These are phyloP conservation scores for Termitomyces sp. DNA, from an alignment of 768 basidiomycete genomes.

Conservation along the genomic window DNA sequence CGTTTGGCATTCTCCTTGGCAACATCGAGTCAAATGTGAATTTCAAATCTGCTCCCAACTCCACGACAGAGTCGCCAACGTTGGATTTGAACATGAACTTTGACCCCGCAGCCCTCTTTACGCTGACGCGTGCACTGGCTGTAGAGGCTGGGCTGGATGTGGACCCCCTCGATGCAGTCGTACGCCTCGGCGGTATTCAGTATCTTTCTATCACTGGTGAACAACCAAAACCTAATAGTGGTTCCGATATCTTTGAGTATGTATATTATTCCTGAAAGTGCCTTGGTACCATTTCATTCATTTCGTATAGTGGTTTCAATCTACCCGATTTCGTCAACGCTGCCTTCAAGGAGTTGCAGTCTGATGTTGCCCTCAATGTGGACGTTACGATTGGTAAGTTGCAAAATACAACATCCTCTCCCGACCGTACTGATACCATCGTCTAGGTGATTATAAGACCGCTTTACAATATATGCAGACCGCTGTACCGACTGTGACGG, in stretches of 20 bases:
- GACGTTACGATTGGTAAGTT: conserved; percentile 51
- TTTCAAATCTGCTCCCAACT: conserved; percentile 49
- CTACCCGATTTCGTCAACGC: conserved; percentile 56
- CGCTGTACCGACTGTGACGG: conserved; percentile 52
- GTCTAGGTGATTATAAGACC: conserved; percentile 56
- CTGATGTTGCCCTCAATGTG: conserved; percentile 53
- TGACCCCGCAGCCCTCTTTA: conserved; percentile 64
- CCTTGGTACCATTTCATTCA: not conserved
- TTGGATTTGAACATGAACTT: conserved; percentile 63
- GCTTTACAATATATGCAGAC: conserved; percentile 56
- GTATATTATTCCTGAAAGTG: conserved; percentile 12
- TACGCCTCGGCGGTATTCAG: conserved; percentile 59
- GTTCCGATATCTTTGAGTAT: conserved; percentile 51
- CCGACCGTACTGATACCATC: not conserved
- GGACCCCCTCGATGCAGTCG: conserved; percentile 60
- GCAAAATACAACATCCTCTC: not conserved
- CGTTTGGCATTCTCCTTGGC: conserved; percentile 58
- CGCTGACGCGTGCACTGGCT: conserved; percentile 62
- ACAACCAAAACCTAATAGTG: conserved; percentile 23
- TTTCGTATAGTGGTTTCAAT: conserved; percentile 46
- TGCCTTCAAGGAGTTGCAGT: conserved; percentile 60
- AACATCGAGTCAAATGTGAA: conserved; percentile 47
- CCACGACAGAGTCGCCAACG: conserved; percentile 49
- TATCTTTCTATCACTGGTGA: conserved; percentile 42
- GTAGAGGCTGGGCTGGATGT: conserved; percentile 57